These are phyloP conservation scores for Xylaria sp. DNA, from an alignment of 2,329 filamentous ascomycete genomes.

Conservation along the genomic window DNA sequence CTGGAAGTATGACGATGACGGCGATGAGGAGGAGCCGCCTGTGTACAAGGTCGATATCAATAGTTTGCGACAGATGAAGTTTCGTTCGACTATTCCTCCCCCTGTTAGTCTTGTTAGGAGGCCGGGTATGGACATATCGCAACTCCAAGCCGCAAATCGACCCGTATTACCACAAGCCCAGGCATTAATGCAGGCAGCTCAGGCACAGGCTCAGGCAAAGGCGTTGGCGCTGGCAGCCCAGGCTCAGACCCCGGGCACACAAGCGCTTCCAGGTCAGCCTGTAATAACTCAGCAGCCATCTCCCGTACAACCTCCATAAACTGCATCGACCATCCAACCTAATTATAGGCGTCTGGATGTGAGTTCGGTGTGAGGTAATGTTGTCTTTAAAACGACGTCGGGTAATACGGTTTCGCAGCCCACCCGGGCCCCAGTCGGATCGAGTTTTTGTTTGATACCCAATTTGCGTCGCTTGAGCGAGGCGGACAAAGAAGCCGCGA, in stretches of 20 bases:
- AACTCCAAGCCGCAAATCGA: constrained; percentile 34
- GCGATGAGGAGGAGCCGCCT: constrained; percentile 73
- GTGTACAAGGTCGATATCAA: constrained; percentile 78
- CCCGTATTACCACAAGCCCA: constrained; percentile 34
- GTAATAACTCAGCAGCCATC: constrained; percentile 10
- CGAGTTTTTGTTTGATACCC: constrained; percentile 29
- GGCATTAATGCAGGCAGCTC: constrained; percentile 25
- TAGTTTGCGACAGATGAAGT: constrained; percentile 63
- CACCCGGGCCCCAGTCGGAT: constrained; percentile 17
- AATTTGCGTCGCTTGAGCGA: constrained; percentile 14
- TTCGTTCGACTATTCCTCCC: constrained; percentile 63
- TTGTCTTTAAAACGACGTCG: neutral
- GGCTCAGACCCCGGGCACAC: constrained; percentile 22
- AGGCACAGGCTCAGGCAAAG: constrained; percentile 25
- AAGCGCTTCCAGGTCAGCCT: constrained; percentile 16
- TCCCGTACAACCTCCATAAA: constrained; percentile 19
- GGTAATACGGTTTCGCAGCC: neutral
- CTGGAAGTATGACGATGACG: constrained; percentile 88
- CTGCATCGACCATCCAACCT: neutral
- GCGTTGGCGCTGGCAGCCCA: constrained; percentile 28
- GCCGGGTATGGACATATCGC: constrained; percentile 41
- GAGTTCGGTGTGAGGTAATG: neutral
- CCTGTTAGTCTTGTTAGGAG: constrained; percentile 50
- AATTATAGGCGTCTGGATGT: neutral
- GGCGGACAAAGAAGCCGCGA: constrained; percentile 18